These are phyloP conservation scores for Cicer cuneatum DNA, from an alignment of 306 rosid genomes.

Conservation along the genomic window DNA sequence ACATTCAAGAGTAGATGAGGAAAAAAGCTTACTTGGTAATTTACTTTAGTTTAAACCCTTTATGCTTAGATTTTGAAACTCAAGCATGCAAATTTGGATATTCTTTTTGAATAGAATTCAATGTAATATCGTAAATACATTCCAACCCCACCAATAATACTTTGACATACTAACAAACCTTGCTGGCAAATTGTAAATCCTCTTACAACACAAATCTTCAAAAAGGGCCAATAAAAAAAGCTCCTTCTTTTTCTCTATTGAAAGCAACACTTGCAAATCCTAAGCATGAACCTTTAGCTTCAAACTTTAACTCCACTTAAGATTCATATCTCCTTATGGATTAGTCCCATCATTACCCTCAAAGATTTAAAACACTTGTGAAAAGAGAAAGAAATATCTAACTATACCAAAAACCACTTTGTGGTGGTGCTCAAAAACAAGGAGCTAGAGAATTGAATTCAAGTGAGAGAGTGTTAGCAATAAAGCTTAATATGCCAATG, in stretches of 20 bases:
- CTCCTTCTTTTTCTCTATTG: slow-evolving; percentile 32
- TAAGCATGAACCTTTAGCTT: slow-evolving; percentile 50
- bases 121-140: slow-evolving; percentile 5
- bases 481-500: slow-evolving; percentile 20
- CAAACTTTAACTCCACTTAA: slow-evolving; percentile 54
- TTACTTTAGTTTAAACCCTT: slow-evolving; percentile 28
- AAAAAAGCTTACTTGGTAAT: slow-evolving; percentile 43
- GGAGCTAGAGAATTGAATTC: slow-evolving; percentile 45
- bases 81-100: slow-evolving; percentile 45
- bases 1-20: slow-evolving; percentile 25
- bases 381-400: slow-evolving; percentile 24
- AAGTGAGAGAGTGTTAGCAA: slow-evolving; percentile 37
- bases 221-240: slow-evolving; percentile 42
- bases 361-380: slow-evolving; percentile 17
- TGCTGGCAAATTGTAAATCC: slow-evolving; percentile 45
- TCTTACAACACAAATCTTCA: slow-evolving; percentile 47
- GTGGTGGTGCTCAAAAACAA: slow-evolving; percentile 47
- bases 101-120: slow-evolving; percentile 37
- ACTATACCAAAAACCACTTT: slow-evolving; percentile 32
- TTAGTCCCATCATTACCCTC: slow-evolving; percentile 45
- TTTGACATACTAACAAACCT: slow-evolving; percentile 43
- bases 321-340: slow-evolving; percentile 36
- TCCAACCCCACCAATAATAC: slow-evolving; percentile 42
- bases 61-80: slow-evolving; percentile 39
- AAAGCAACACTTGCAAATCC: slow-evolving; percentile 60